Percentiles rank a stretch among this genome's conserved stretches.
Evolutionary conservation across 495 filamentous ascomycete genomes (phyloP).

Genomic region (Penicillium cataractarum): DNA sequence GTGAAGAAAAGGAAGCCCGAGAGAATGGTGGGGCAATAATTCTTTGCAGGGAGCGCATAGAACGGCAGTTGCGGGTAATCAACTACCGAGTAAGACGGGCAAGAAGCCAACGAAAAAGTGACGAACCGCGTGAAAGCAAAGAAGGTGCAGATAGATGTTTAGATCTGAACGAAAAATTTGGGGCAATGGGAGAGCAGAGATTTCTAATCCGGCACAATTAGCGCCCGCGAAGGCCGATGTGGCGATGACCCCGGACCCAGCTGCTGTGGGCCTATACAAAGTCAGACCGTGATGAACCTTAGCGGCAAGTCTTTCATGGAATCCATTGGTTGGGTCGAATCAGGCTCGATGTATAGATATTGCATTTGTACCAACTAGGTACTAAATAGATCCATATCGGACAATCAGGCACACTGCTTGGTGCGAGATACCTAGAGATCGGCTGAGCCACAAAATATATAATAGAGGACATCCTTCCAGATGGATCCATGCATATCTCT

Average conservation of each 20-base stretch:
- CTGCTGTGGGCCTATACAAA: background rate
- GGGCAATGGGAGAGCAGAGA: conserved; percentile 27
- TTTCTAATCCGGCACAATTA: conserved; percentile 24
- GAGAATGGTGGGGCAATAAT: conserved; percentile 13
- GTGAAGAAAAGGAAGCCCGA: conserved; percentile 9
- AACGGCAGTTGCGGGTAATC: conserved; percentile 22
- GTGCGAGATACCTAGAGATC: too few relatives aligned
- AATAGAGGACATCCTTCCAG: too few relatives aligned
- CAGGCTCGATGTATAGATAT: too few relatives aligned
- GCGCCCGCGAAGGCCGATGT: background rate
- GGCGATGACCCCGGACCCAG: background rate
- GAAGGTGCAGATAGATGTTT: background rate
- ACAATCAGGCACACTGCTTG: too few relatives aligned
- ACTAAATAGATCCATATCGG: too few relatives aligned
- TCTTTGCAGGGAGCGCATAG: conserved; percentile 21
- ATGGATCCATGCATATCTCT: too few relatives aligned
- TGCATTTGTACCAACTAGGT: too few relatives aligned
- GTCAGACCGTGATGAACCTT: too few relatives aligned
- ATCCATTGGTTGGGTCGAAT: too few relatives aligned
- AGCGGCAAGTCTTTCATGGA: too few relatives aligned
- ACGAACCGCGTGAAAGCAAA: background rate
- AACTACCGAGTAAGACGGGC: conserved; percentile 18
- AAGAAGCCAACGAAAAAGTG: background rate
- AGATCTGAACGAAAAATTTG: background rate
- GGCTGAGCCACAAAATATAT: too few relatives aligned